Percentiles rank a stretch among this genome's conserved stretches.
Evolutionary conservation across 345 rosid genomes (phyloP).

Genomic region (Combretum micranthum): DNA sequence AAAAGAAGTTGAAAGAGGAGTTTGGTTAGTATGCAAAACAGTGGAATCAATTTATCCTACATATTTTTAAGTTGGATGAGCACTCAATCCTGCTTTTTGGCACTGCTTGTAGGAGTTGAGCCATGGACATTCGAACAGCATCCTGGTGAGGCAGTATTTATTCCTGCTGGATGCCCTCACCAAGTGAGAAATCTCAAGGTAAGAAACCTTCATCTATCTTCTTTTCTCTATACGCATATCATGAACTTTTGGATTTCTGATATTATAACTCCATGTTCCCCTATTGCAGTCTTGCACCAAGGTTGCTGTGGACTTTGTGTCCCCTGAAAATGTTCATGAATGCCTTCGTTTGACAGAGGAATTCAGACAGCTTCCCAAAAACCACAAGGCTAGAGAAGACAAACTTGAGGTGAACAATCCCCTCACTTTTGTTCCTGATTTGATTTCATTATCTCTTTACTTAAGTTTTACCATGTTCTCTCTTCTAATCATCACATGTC

Average conservation of each 20-base stretch:
- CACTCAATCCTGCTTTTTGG: not conserved
- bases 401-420: constrained; percentile 65
- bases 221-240: not conserved
- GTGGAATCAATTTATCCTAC: not conserved
- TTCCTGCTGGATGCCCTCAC: constrained; percentile 97
- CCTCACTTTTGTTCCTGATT: not conserved
- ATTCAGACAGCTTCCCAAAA: constrained; percentile 77
- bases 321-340: constrained; percentile 69
- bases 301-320: constrained; percentile 88
- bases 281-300: constrained; percentile 72
- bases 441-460: not conserved
- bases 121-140: constrained; percentile 89
- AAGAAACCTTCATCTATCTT: not conserved
- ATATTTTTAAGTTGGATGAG: not conserved
- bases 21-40: constrained; percentile 41
- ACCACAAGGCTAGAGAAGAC: constrained; percentile 84
- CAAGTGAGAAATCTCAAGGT: constrained; percentile 97
- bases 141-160: constrained; percentile 86
- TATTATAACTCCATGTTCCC: constrained; percentile 2
- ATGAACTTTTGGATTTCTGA: not conserved
- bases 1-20: constrained; percentile 68
- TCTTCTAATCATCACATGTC: not conserved
- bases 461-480: not conserved
- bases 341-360: constrained; percentile 78
- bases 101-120: constrained; percentile 56